Base-by-base conservation (phyloP, 2,329 filamentous ascomycete species). In the Scytalidium lignicola region DNA sequence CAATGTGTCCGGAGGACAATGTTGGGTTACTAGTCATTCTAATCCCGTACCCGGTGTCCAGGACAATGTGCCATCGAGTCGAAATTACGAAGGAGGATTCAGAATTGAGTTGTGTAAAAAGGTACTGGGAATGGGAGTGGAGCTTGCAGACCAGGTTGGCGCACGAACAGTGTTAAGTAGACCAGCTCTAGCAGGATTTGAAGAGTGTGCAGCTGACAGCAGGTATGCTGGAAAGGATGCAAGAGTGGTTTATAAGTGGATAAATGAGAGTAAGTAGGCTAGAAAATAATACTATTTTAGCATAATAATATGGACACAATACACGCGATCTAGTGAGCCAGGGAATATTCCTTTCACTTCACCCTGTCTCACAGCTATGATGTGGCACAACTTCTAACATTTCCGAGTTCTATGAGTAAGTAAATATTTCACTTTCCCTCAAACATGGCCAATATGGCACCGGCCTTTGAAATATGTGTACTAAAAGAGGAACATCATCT, bases 41-140 rank as follows among this genome's bases (percentile, higher is more conserved):
- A 65, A 65, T 41, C 66, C 66, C 0, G 65, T 68, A 0, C 66
- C 65, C 0, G 64, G 65, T 3, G 56, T 69, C 3, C 59, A 59
- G 9, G 58, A 59, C 1, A 55, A 61, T 28, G 62, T 63, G 9
- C 66, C 65, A 3, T 54, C 62, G 0, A 63, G 58, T 8, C 52
- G 63, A 15, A 45, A 39, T 1, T 68, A 68, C 43, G 64, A 71
- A 47, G 74, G 75, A 3, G 79, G 79, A 0, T 83, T 83, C 60
- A 74, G 77, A 37, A 74, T 82, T 6, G 71, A 81, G 59, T 56
- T 83, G 55, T 83, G 82, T 75, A 69, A 69, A 52, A 82, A 82
- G 58, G 79, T 82, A 54, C 74, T 83, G 47, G 66, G 68, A 1
- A 61, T 83, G 29, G 79, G 78, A 0, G 67, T 78, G 1, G 72